Evolutionary conservation across 2,329 filamentous ascomycete species (phyloP).

Genomic region (Bipolaris bicolor): DNA sequence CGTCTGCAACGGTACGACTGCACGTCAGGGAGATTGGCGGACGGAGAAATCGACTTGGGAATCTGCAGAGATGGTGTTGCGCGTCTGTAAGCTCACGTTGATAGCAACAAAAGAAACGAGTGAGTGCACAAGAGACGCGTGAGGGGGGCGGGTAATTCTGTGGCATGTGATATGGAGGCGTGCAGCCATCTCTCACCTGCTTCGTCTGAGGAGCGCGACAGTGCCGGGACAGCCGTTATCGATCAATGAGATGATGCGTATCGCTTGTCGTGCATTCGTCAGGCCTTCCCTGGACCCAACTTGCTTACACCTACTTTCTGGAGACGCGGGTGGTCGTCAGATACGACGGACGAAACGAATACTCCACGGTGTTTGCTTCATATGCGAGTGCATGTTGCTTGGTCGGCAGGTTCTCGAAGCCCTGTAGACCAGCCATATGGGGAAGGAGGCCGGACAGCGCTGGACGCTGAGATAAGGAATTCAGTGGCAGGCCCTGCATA

Average conservation of each 20-base stretch:
- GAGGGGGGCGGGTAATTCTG: slow-evolving; percentile 1
- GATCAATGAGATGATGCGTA: background rate
- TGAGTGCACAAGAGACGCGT: background rate
- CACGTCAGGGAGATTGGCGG: slow-evolving; percentile 3
- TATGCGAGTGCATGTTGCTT: background rate
- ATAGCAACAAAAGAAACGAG: background rate
- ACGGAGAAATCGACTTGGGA: background rate
- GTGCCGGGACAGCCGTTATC: slow-evolving; percentile 18
- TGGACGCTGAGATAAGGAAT: slow-evolving; percentile 5
- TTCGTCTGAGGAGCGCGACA: slow-evolving; percentile 2
- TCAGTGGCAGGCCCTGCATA: slow-evolving; percentile 4
- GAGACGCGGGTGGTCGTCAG: background rate
- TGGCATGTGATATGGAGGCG: slow-evolving; percentile 7
- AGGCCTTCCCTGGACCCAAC: slow-evolving; percentile 1
- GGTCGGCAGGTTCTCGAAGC: slow-evolving; percentile 11
- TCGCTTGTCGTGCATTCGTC: background rate
- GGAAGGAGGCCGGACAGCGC: slow-evolving; percentile 3
- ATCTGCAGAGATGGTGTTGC: slow-evolving; percentile 6
- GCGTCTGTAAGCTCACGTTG: slow-evolving; percentile 1
- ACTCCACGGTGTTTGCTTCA: background rate
- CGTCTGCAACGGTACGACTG: background rate
- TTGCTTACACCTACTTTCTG: background rate
- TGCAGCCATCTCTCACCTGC: slow-evolving; percentile 6
- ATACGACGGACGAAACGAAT: background rate
- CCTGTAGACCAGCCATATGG: background rate